These are phyloP conservation scores for Ballota nigra DNA, from an alignment of 257 asterid genomes.

Conservation along the genomic window DNA sequence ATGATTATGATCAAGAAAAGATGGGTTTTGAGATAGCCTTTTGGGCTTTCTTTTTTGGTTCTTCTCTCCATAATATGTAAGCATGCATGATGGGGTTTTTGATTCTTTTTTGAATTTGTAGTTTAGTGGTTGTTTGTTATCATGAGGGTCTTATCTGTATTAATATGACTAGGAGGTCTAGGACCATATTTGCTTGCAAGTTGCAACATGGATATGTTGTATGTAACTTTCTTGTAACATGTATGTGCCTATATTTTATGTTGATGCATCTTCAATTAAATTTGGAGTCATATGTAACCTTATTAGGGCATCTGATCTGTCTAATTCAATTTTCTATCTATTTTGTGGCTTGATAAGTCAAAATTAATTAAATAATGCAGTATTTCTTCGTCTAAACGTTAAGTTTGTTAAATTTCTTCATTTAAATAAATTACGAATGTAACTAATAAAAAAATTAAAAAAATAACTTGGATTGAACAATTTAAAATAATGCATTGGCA, in stretches of 20 bases:
- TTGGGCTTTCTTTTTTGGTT: not conserved
- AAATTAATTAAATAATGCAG: too few species aligned
- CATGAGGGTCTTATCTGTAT: constrained; percentile 2
- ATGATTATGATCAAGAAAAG: constrained; percentile 20
- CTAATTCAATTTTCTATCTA: too few species aligned
- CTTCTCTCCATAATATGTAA: constrained; percentile 15
- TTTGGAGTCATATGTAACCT: not conserved
- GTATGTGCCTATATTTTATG: constrained; percentile 8
- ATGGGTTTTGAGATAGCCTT: constrained; percentile 23
- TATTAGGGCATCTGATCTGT: too few species aligned
- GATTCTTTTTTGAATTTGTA: constrained; percentile 28
- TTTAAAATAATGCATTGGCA: too few species aligned
- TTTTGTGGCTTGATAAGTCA: too few species aligned
- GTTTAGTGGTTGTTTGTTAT: constrained; percentile 14
- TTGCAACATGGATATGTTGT: constrained; percentile 1
- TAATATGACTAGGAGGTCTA: not conserved
- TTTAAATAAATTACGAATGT: too few species aligned
- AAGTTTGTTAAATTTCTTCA: too few species aligned
- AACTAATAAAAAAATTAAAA: too few species aligned
- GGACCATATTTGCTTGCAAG: constrained; percentile 3
- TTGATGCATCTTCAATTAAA: constrained; percentile 2
- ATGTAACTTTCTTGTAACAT: not conserved
- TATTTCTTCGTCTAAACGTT: too few species aligned
- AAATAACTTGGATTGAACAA: too few species aligned
- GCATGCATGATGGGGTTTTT: constrained; percentile 24